Conservation (phyloP, 371 early-diverging fungal species). For the Apophysomyces variabilis region DNA sequence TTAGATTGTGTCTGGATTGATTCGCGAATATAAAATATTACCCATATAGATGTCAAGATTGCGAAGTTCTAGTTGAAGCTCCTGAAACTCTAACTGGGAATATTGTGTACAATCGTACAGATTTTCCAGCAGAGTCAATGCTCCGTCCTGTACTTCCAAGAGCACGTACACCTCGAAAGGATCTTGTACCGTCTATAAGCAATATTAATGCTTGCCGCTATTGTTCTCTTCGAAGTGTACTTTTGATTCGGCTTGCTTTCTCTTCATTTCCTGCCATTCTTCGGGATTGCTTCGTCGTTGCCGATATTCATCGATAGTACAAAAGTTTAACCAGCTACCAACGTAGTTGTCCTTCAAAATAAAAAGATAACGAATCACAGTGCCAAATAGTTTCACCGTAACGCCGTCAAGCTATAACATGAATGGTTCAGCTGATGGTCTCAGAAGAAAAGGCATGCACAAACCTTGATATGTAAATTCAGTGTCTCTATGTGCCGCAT, state of each 20-base stretch:
- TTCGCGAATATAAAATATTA: constrained; percentile 14
- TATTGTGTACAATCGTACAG: constrained; percentile 69
- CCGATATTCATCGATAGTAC: constrained; percentile 79
- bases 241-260: constrained; percentile 64
- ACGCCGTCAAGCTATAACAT: constrained; percentile 55
- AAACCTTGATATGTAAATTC: constrained; percentile 66
- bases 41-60: constrained; percentile 72
- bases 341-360: constrained; percentile 80
- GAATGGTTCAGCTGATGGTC: neutral
- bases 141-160: constrained; percentile 58
- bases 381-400: constrained; percentile 71
- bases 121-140: constrained; percentile 72
- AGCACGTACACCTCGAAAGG: constrained; percentile 72
- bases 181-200: constrained; percentile 52
- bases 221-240: constrained; percentile 26
- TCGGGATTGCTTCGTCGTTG: constrained; percentile 50
- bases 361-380: constrained; percentile 73
- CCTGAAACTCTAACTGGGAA: constrained; percentile 66
- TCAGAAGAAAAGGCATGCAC: neutral
- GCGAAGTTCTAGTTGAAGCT: constrained; percentile 70
- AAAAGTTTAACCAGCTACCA: constrained; percentile 70
- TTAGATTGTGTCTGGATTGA: neutral
- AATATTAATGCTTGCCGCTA: neutral
- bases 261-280: constrained; percentile 48
- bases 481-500: constrained; percentile 63